Conservation (phyloP, 192 early-diverging fungal species). For the Coemansia sp. region DNA sequence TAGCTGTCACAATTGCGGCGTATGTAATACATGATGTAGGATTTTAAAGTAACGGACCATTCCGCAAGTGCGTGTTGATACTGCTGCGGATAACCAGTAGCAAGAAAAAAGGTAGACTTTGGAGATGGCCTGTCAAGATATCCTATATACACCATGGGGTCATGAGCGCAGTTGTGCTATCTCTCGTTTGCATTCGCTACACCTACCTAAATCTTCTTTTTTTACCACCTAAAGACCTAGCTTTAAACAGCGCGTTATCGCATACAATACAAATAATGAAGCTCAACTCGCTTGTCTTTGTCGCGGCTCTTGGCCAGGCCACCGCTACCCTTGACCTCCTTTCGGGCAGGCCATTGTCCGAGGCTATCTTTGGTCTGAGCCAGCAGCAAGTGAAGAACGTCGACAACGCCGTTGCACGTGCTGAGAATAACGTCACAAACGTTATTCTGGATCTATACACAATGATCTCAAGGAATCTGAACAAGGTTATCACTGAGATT, state of each 20-base stretch:
- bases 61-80: background rate
- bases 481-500: constrained; percentile 35
- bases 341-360: constrained; percentile 49
- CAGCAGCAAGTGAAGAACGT: constrained; percentile 54
- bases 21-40: background rate
- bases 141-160: constrained; percentile 1
- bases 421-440: constrained; percentile 24
- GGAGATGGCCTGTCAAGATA: background rate
- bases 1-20: background rate
- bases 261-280: constrained; percentile 24
- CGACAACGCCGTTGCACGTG: constrained; percentile 38
- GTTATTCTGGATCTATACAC: constrained; percentile 26
- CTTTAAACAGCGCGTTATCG: background rate
- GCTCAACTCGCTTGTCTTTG: constrained; percentile 28
- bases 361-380: constrained; percentile 53
- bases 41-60: constrained; percentile 6
- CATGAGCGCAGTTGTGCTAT: background rate
- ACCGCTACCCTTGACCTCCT: constrained; percentile 49
- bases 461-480: constrained; percentile 23
- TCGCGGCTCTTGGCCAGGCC: constrained; percentile 35
- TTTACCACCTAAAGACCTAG: background rate
- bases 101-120: background rate
- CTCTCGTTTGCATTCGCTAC: background rate
- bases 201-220: background rate
- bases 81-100: background rate